phyloP scores from a whole-genome alignment of 331 rosid species.

The Phaseolus coccineus region DNA sequence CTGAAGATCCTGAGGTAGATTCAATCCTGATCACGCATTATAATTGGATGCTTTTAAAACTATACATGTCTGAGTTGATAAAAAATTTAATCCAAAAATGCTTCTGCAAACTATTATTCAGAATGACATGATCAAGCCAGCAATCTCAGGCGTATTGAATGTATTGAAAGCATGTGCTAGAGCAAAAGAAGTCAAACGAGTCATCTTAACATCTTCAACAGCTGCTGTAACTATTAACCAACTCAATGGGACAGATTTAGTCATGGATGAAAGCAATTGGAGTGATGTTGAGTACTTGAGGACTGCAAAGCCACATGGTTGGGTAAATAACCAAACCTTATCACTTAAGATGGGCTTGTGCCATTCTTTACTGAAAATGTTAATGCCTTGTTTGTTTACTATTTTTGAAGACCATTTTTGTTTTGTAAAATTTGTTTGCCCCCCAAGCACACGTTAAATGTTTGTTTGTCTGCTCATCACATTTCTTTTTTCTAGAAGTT shows the following conservation, averaged over 20 bases:
- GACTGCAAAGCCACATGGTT: conserved; percentile 63
- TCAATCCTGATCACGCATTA: neutral
- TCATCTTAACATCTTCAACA: conserved; percentile 72
- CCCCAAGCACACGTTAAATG: too few species aligned
- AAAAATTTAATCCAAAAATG: neutral
- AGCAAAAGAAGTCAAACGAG: conserved; percentile 69
- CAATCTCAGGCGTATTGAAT: conserved; percentile 60
- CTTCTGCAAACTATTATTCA: conserved; percentile 16
- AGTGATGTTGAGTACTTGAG: conserved; percentile 64
- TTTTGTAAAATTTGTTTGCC: neutral
- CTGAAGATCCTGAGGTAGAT: conserved; percentile 74
- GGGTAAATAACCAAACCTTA: conserved; percentile 50
- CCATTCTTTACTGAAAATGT: neutral
- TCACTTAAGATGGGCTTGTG: neutral
- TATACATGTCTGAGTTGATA: neutral
- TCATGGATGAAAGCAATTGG: conserved; percentile 64
- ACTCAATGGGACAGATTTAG: conserved; percentile 56
- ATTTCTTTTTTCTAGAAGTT: neutral
- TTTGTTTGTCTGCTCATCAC: neutral
- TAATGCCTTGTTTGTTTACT: too few species aligned
- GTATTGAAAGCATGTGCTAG: conserved; percentile 63
- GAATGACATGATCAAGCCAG: conserved; percentile 85
- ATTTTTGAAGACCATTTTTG: neutral
- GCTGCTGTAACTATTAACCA: conserved; percentile 64
- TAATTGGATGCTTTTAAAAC: neutral